Evolutionary conservation across 306 rosid species (phyloP).

Genomic region (Luffa aegyptiaca): DNA sequence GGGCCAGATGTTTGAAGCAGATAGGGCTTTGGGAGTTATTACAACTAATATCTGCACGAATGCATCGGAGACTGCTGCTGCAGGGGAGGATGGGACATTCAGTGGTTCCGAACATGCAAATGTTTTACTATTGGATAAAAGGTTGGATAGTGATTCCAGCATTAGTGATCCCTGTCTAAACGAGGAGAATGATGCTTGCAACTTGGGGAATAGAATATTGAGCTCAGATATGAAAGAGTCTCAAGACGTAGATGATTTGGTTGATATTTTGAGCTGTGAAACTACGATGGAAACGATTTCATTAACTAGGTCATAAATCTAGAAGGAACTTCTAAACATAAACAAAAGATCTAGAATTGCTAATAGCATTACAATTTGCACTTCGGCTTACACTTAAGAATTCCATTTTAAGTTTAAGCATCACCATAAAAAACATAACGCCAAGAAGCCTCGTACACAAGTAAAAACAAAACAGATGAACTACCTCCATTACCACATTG

Average conservation of each 20-base stretch:
- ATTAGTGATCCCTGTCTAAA: conserved; percentile 17
- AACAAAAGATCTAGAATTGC: not conserved
- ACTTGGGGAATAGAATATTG: conserved; percentile 8
- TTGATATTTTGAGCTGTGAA: conserved; percentile 7
- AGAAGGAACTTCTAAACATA: not conserved
- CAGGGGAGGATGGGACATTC: conserved; percentile 4
- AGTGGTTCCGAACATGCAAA: not conserved
- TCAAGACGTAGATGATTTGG: conserved; percentile 21
- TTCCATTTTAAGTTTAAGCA: not conserved
- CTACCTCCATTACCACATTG: not conserved
- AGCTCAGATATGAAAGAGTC: not conserved
- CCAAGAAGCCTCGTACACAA: not conserved
- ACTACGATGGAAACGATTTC: conserved; percentile 14
- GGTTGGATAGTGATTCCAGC: conserved; percentile 22
- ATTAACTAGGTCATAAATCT: conserved; percentile 12
- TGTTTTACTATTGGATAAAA: conserved; percentile 13
- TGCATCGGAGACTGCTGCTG: conserved; percentile 15
- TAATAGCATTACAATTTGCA: not conserved
- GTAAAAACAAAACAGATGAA: not conserved
- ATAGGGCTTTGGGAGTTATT: conserved; percentile 13
- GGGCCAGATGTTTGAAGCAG: conserved; percentile 13
- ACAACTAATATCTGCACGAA: conserved; percentile 12
- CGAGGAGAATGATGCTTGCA: conserved; percentile 20
- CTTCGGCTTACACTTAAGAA: not conserved
- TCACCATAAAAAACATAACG: not conserved